Conservation (phyloP, 345 rosid genomes). For the Combretum micranthum region DNA sequence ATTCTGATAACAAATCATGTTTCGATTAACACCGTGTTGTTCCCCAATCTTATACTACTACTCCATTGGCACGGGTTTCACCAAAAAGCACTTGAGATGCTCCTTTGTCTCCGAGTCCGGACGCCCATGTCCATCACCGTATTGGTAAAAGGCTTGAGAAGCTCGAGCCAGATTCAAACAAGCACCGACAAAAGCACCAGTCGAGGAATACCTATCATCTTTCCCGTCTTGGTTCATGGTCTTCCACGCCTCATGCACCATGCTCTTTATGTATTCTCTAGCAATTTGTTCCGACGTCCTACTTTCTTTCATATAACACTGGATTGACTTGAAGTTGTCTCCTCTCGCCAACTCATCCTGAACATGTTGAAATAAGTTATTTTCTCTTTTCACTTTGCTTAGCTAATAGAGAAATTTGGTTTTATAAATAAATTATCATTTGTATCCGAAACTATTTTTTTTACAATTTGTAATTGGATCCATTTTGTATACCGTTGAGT, state of each 20-base stretch:
- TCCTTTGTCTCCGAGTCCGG: background rate
- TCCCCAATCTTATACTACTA: too few species aligned
- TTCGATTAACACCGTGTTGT: too few species aligned
- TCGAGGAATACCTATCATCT: background rate
- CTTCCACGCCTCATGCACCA: slow-evolving; percentile 15
- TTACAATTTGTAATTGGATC: too few species aligned
- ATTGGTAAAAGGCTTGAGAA: slow-evolving; percentile 10
- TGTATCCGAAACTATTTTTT: too few species aligned
- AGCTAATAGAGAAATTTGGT: too few species aligned
- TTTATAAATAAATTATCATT: too few species aligned
- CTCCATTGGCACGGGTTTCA: slow-evolving; percentile 3
- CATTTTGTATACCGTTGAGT: too few species aligned
- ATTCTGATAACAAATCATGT: too few species aligned
- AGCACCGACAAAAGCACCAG: background rate
- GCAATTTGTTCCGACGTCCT: slow-evolving; percentile 10
- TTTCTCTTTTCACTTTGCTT: too few species aligned
- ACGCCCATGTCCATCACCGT: slow-evolving; percentile 15
- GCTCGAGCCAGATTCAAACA: slow-evolving; percentile 8
- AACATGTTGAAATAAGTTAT: background rate
- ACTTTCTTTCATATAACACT: slow-evolving; percentile 19
- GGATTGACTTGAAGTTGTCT: slow-evolving; percentile 12
- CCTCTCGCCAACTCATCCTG: slow-evolving; percentile 15
- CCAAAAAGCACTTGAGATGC: background rate
- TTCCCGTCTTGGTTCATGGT: slow-evolving; percentile 5
- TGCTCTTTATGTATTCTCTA: slow-evolving; percentile 1